These are phyloP conservation scores for Fusarium marasasianum DNA, from an alignment of 2,329 filamentous ascomycete species.

Conservation along the genomic window DNA sequence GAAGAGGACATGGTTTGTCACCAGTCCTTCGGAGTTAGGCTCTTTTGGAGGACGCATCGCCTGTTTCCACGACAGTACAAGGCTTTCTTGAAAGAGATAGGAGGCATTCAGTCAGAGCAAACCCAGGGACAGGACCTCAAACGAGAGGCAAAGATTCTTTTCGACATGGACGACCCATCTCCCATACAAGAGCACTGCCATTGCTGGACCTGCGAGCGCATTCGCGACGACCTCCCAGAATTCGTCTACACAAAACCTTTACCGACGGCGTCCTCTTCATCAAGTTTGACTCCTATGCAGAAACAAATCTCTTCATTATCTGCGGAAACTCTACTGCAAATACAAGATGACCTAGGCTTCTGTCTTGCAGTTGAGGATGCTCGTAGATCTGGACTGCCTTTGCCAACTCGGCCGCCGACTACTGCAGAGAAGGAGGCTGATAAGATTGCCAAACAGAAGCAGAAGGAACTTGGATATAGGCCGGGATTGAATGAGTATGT, in stretches of 20 bases:
- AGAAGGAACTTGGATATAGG: constrained; percentile 22
- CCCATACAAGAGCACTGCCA: background rate
- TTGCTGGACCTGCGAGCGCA: constrained; percentile 28
- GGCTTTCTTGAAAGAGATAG: background rate
- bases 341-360: constrained; percentile 29
- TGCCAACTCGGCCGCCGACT: constrained; percentile 16
- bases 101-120: background rate
- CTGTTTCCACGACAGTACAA: constrained; percentile 13
- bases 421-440: constrained; percentile 7
- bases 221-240: constrained; percentile 12
- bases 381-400: background rate
- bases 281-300: background rate
- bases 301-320: constrained; percentile 8
- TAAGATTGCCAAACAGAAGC: background rate
- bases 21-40: constrained; percentile 4
- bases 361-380: constrained; percentile 13
- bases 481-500: constrained; percentile 20
- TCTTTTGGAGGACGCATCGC: constrained; percentile 18
- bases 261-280: background rate
- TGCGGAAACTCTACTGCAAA: constrained; percentile 8
- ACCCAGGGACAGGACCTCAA: background rate
- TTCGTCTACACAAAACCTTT: constrained; percentile 1
- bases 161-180: background rate
- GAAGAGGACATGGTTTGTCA: background rate
- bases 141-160: background rate